A percentile compares a stretch with the other conserved stretches of the same genome.
Evolutionary conservation across 345 rosid species (phyloP).

Genomic region (Passiflora organensis): DNA sequence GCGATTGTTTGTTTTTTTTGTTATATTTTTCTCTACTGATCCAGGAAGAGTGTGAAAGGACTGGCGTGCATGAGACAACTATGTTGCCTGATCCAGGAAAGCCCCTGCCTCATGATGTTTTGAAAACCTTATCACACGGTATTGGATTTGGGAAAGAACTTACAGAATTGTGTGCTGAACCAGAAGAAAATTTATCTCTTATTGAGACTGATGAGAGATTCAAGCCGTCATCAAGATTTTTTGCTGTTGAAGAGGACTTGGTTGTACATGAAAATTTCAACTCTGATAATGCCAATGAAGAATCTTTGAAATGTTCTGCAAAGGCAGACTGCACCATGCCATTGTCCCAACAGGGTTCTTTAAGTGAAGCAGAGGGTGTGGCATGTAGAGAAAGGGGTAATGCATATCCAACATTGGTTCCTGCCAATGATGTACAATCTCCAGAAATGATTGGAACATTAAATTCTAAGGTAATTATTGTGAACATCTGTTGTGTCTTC

Average conservation of each 20-base stretch:
- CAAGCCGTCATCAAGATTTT: slow-evolving; percentile 24
- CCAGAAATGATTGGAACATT: slow-evolving; percentile 19
- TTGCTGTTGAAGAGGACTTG: slow-evolving; percentile 21
- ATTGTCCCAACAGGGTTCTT: slow-evolving; percentile 23
- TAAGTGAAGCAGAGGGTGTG: slow-evolving; percentile 10
- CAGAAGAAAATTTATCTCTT: slow-evolving; percentile 21
- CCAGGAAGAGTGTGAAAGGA: slow-evolving; percentile 87
- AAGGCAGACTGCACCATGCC: slow-evolving; percentile 18
- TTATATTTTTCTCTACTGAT: slow-evolving; percentile 16
- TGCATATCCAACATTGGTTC: slow-evolving; percentile 14
- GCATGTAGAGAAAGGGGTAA: slow-evolving; percentile 20
- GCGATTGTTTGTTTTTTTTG: slow-evolving; percentile 17
- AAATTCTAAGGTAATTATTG: slow-evolving; percentile 29
- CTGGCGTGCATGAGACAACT: slow-evolving; percentile 48
- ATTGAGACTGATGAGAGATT: slow-evolving; percentile 23
- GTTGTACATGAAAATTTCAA: slow-evolving; percentile 30
- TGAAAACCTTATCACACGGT: slow-evolving; percentile 54
- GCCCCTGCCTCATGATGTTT: slow-evolving; percentile 59
- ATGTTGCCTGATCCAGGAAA: slow-evolving; percentile 63
- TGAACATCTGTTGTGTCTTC: not conserved
- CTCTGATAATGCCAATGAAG: slow-evolving; percentile 24
- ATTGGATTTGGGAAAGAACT: slow-evolving; percentile 46
- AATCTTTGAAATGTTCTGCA: slow-evolving; percentile 18
- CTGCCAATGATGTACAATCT: slow-evolving; percentile 19
- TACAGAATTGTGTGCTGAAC: slow-evolving; percentile 32